Evolutionary conservation across 352 stramenopile genomes (phyloP), one percentile per base, ranked within the genome.

Genomic region (Phytophthora crassamura): DNA sequence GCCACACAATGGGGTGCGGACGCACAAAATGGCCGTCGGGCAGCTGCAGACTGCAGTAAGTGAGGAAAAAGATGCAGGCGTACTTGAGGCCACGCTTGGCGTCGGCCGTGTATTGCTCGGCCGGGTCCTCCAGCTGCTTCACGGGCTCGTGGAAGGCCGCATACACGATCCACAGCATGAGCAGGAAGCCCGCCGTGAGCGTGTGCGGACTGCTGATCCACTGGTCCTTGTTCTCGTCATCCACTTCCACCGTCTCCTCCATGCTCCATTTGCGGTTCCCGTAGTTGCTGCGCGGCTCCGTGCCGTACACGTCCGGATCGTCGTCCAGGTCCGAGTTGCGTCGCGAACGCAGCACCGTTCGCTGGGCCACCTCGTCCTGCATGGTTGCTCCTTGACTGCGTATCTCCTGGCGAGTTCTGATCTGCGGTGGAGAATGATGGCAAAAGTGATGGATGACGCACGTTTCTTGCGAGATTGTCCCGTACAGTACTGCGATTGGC

Each of bases 1-100:
- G 83, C 93, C 93, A 98, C 36, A 98, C 75, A 38, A 95, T 91
- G 30, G 93, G 93, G 49, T 98, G 93, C 48, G 93, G 93, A 2
- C 89, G 89, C 38, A 91, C 72, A 45, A 95, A 94, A 56, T 97
- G 89, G 10, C 87, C 87, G 57, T 97, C 89, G 20, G 87, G 89
- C 33, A 97, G 69, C 60, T 97, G 89, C 45, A 97, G 68, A 64
- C 73, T 74, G 72, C 87, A 95, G 66, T 97, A 97, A 54, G 89
- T 90, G 52, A 97, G 77, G 75, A 97, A 97, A 52, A 95, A 94
- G 11, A 86, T 59, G 22, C 75, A 75, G 0, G 87, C 84, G 69
- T 94, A 95, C 61, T 93, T 89, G 38, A 88, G 59, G 52, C 89
- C 89, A 41, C 84, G 78, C 65, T 91, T 90, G 7, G 89, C 62